phyloP scores from a whole-genome alignment of 768 basidiomycete genomes.

The Tricholoma matsutake region DNA sequence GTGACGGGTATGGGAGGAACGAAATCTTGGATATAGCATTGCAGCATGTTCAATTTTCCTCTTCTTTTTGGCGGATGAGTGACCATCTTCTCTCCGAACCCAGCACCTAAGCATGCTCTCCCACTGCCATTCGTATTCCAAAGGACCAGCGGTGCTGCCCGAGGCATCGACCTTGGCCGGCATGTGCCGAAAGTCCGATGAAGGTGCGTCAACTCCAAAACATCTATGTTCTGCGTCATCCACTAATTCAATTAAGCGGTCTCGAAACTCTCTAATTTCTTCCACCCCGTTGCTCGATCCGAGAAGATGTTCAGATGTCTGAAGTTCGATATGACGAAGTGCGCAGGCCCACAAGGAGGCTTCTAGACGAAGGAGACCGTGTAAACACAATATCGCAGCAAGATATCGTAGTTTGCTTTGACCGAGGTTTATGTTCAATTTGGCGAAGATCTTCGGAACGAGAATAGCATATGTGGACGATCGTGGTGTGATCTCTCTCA shows the following conservation, averaged over 20 bases:
- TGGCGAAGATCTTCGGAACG: constrained; percentile 13
- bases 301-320: constrained; percentile 17
- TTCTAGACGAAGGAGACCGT: constrained; percentile 39
- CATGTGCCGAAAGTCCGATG: too few relatives aligned
- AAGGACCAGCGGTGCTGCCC: neutral
- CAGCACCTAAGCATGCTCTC: constrained; percentile 45
- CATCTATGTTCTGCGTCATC: constrained; percentile 52
- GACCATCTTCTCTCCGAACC: constrained; percentile 28
- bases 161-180: neutral
- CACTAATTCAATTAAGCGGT: constrained; percentile 40
- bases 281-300: constrained; percentile 14
- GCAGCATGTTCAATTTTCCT: constrained; percentile 5
- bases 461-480: constrained; percentile 18
- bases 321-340: constrained; percentile 43
- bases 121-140: constrained; percentile 41
- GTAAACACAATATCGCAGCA: constrained; percentile 26
- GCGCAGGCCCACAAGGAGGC: constrained; percentile 53
- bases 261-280: constrained; percentile 33
- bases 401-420: constrained; percentile 22
- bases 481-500: constrained; percentile 25
- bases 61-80: constrained; percentile 8
- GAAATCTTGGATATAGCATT: neutral
- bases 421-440: constrained; percentile 9
- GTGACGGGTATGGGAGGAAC: neutral
- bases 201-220: constrained; percentile 27